Evolutionary conservation across 139 green algal genomes (phyloP).

Genomic region (Chlamydomonas eustigma): DNA sequence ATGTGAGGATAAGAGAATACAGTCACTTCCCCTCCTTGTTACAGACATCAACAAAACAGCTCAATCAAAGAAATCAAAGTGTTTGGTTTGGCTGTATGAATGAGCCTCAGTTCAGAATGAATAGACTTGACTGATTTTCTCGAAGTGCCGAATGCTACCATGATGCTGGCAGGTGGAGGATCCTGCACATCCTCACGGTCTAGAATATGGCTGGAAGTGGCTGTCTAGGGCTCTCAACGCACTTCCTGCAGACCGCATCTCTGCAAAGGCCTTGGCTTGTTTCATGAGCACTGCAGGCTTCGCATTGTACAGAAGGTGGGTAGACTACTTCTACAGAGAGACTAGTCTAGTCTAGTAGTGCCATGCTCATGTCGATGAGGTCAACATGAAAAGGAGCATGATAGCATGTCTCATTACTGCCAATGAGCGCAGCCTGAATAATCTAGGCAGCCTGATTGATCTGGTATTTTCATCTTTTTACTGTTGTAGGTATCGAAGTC

Average conservation of each 20-base stretch:
- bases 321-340: not conserved
- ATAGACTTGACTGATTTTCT: no score
- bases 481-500: conserved; percentile 12
- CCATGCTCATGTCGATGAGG: not conserved
- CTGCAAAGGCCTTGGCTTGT: conserved; percentile 54
- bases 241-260: conserved; percentile 53
- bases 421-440: not conserved
- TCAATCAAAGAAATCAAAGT: no score
- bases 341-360: not conserved
- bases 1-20: no score
- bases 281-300: conserved; percentile 57
- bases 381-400: not conserved
- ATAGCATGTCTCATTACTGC: not conserved
- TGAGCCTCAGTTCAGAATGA: no score
- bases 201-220: conserved; percentile 54
- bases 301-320: conserved; percentile 33
- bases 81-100: no score
- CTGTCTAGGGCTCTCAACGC: conserved; percentile 56
- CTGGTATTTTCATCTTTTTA: no score
- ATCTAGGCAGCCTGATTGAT: no score
- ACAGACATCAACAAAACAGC: no score
- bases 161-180: conserved; percentile 38
- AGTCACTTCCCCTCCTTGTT: no score
- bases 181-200: conserved; percentile 37
- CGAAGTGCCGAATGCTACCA: no score